Evolutionary conservation across 1,284 basidiomycete genomes (phyloP).

Genomic region (Cystobasidiaceae sp.): DNA sequence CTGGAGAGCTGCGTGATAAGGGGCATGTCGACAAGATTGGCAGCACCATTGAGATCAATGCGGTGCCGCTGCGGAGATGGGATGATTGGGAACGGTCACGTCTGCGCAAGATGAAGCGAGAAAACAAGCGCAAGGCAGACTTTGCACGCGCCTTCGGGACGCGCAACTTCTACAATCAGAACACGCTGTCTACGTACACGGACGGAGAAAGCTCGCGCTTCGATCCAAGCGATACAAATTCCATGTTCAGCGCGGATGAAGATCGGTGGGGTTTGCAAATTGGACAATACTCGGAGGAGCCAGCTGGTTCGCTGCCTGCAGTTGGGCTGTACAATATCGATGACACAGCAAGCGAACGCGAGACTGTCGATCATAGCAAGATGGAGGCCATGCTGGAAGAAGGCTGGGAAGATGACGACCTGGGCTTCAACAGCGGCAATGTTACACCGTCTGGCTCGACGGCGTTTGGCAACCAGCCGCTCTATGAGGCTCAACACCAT

Average conservation of each 20-base stretch:
- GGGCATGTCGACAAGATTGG: constrained; percentile 62
- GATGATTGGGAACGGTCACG: constrained; percentile 99
- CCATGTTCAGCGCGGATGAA: constrained; percentile 67
- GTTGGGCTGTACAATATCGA: constrained; percentile 50
- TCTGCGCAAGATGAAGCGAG: constrained; percentile 80
- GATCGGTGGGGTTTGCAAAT: constrained; percentile 87
- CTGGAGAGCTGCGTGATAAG: constrained; percentile 50
- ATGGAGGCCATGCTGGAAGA: constrained; percentile 87
- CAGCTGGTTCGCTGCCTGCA: constrained; percentile 67
- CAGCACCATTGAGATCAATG: constrained; percentile 55
- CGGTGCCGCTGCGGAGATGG: constrained; percentile 87
- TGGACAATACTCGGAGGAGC: constrained; percentile 79
- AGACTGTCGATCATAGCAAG: constrained; percentile 66
- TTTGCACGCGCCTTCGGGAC: constrained; percentile 67
- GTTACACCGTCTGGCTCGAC: constrained; percentile 20
- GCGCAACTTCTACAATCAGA: constrained; percentile 39
- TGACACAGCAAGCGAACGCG: constrained; percentile 49
- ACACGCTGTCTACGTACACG: constrained; percentile 49
- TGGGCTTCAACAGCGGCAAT: background rate
- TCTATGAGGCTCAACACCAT: background rate
- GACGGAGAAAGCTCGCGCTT: constrained; percentile 55
- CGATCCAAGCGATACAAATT: constrained; percentile 51
- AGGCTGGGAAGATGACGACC: constrained; percentile 60
- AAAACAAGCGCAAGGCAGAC: constrained; percentile 74
- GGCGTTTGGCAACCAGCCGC: constrained; percentile 4